Base-by-base conservation (phyloP, 2,329 filamentous ascomycete species). In the Penicillium hesseltinei region DNA sequence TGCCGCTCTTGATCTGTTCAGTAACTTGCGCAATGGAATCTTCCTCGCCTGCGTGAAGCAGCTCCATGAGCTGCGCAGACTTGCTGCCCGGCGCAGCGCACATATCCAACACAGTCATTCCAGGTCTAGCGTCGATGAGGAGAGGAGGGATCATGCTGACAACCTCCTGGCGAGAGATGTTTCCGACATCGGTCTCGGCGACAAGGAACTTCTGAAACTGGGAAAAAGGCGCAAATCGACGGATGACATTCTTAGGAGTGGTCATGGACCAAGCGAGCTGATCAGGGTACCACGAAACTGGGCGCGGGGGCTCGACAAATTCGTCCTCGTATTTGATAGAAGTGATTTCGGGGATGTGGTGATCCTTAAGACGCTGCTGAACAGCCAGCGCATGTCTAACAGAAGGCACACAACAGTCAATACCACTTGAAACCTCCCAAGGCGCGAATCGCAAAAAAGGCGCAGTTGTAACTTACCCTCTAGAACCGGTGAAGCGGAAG, bases 71-170 rank as follows among this genome's bases (percentile, higher is more conserved):
- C 79, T 99, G 94, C 4, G 92, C 91, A 13, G 94, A 92, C 81
- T 99, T 99, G 81, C 93, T 97, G 59, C 94, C 94, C 1, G 94
- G 94, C 0, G 94, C 94, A 58, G 94, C 94, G 77, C 94, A 99
- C 80, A 99, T 88, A 75, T 99, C 94, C 66, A 99, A 79, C 10
- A 97, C 92, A 1, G 88, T 89, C 88, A 97, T 96, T 52, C 92
- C 91, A 5, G 94, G 92, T 66, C 86, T 86, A 50, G 97, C 82
- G 69, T 97, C 92, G 81, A 99, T 89, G 67, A 97, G 82, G 66
- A 97, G 83, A 27, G 94, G 94, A 27, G 94, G 94, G 62, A 99
- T 97, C 94, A 99, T 99, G 80, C 91, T 96, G 70, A 99, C 94
- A 44, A 96, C 89, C 78, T 99, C 94, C 77, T 99, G 94, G 69